phyloP scores from a whole-genome alignment of 352 stramenopile species.

The Aphanomyces invadans region DNA sequence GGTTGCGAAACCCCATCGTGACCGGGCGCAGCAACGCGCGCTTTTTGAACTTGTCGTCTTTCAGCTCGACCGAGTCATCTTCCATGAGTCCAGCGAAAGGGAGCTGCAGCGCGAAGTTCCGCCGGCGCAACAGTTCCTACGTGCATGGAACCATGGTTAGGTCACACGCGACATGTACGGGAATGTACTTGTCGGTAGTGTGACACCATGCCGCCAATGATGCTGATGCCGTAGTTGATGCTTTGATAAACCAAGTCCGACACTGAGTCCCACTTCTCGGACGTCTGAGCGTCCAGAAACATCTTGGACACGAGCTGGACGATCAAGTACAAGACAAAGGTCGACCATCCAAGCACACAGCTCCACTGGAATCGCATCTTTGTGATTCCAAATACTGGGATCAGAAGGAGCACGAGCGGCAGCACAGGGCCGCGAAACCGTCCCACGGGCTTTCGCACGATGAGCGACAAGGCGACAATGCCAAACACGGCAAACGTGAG shows the following conservation, averaged over 20 bases:
- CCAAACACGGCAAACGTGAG: slow-evolving; percentile 52
- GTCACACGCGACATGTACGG: too few species aligned
- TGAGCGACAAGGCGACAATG: slow-evolving; percentile 49
- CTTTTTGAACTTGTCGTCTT: slow-evolving; percentile 72
- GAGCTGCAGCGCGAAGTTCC: slow-evolving; percentile 73
- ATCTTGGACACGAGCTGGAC: slow-evolving; percentile 46
- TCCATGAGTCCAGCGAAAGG: slow-evolving; percentile 68
- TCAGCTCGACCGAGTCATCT: slow-evolving; percentile 50
- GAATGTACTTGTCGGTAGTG: slow-evolving; percentile 53
- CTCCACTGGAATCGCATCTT: slow-evolving; percentile 69
- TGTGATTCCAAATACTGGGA: slow-evolving; percentile 75
- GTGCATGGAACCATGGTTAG: too few species aligned
- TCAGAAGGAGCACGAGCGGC: slow-evolving; percentile 65
- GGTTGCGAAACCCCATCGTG: slow-evolving; percentile 61
- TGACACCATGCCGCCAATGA: slow-evolving; percentile 74
- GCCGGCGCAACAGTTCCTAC: slow-evolving; percentile 53
- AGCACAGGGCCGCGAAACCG: slow-evolving; percentile 60
- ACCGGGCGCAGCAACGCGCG: slow-evolving; percentile 51
- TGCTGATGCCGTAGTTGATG: slow-evolving; percentile 77
- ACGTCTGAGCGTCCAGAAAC: slow-evolving; percentile 30
- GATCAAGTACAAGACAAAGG: slow-evolving; percentile 58
- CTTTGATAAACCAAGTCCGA: slow-evolving; percentile 74
- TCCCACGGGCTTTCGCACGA: slow-evolving; percentile 68
- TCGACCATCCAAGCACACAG: slow-evolving; percentile 58
- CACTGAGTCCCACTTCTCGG: slow-evolving; percentile 45